These are phyloP conservation scores for Umbelopsis vinacea DNA, from an alignment of 192 early-diverging fungal species.

Conservation along the genomic window DNA sequence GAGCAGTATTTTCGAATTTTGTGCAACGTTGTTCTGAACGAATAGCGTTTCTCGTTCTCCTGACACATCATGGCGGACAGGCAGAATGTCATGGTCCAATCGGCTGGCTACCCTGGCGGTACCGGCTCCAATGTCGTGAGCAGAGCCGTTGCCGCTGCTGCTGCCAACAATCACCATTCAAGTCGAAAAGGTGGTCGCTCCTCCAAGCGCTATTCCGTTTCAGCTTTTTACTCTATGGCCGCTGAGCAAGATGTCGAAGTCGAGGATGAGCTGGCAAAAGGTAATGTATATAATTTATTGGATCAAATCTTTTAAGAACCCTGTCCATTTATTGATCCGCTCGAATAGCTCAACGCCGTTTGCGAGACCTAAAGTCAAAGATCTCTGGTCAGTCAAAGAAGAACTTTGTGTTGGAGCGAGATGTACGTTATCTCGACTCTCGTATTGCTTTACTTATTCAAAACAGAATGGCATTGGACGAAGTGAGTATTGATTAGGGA, in stretches of 20 bases:
- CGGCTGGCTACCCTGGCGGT: conserved; percentile 26
- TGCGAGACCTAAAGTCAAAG: conserved; percentile 84
- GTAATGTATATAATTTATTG: conserved; percentile 46
- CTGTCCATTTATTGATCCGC: conserved; percentile 15
- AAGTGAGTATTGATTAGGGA: conserved; percentile 50
- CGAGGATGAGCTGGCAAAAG: conserved; percentile 89
- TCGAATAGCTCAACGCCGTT: conserved; percentile 72
- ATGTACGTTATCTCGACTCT: conserved; percentile 90
- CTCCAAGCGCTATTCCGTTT: conserved; percentile 73
- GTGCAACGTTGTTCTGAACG: conserved; percentile 12
- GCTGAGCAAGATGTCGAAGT: conserved; percentile 94
- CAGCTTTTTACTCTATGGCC: conserved; percentile 77
- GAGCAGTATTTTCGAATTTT: conserved; percentile 2
- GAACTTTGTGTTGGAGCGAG: conserved; percentile 92
- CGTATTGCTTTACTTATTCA: conserved; percentile 92
- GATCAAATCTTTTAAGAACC: not conserved
- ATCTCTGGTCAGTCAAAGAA: conserved; percentile 95
- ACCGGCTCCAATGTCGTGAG: conserved; percentile 31
- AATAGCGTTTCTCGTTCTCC: conserved; percentile 26
- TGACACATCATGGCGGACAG: conserved; percentile 33
- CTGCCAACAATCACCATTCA: conserved; percentile 38
- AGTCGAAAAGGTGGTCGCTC: conserved; percentile 50
- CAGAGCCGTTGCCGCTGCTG: conserved; percentile 38
- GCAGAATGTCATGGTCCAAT: conserved; percentile 38
- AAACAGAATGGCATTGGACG: conserved; percentile 91